Base-by-base conservation (phyloP, 2,329 filamentous ascomycete genomes). In the Xylariomycetidae sp. region DNA sequence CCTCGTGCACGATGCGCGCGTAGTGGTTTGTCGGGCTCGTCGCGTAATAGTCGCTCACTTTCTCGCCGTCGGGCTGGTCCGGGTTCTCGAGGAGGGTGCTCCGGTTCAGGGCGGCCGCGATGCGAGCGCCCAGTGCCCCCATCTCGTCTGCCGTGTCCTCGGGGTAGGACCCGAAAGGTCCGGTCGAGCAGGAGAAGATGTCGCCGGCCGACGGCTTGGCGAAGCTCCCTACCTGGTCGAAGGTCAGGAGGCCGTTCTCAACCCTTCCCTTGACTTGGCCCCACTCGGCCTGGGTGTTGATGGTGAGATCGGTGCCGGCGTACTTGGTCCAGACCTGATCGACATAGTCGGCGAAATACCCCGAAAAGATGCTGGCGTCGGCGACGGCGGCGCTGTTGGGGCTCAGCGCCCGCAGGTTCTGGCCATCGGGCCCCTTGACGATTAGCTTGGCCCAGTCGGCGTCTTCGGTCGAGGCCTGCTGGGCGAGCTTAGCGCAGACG, bases 41-140 rank as follows among this genome's bases (percentile, higher is more conserved):
- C 25, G 54, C 44, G 57, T 84, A 84, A 52, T 80, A 83, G 7
- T 51, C 54, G 5, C 51, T 52, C 3, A 70, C 58, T 1, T 49
- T 41, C 51, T 75, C 72, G 31, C 65, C 63, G 34, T 72, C 64
- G 11, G 74, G 78, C 59, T 74, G 77, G 44, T 51, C 48, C n/a
- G 55, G 33, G 46, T 72, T 62, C 14, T 59, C 51, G 31, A 85
- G 59, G 40, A 92, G 59, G 9, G 82, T 89, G 20, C 74, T 80
- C 15, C 86, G 72, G 59, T 89, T 88, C 50, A 90, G 76, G 1
- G 82, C 84, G 1, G 86, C 85, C 0, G 82, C 74, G 11, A 92
- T 62, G n/a, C 86, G 71, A 0, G 87, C 83, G 7, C 80, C 80
- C 36, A 89, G 73, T 25, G 80, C 79, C 39, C 75, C 72, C 53